phyloP scores from a whole-genome alignment of 2,329 filamentous ascomycete species.

The Curvularia sp. region DNA sequence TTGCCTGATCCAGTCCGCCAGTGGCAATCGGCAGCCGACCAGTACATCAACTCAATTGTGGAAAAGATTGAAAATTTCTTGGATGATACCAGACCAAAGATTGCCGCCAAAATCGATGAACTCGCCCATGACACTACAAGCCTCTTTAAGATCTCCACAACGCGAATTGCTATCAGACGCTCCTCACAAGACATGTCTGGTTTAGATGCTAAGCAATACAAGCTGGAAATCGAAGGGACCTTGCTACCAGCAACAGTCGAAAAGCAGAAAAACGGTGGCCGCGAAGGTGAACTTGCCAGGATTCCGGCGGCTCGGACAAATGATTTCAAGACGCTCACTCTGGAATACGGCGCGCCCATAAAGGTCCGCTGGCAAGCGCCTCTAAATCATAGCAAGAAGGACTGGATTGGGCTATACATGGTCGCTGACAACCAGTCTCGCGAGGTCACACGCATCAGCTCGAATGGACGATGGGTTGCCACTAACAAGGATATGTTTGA shows the following conservation, averaged over 20 bases:
- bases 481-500: constrained; percentile 81
- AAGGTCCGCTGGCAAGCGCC: constrained; percentile 91
- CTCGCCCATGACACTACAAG: constrained; percentile 88
- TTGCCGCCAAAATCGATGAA: constrained; percentile 83
- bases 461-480: constrained; percentile 87
- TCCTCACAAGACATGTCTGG: constrained; percentile 82
- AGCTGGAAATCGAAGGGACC: constrained; percentile 74
- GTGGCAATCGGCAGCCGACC: constrained; percentile 86
- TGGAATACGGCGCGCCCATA: constrained; percentile 91
- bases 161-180: constrained; percentile 81
- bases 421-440: constrained; percentile 91
- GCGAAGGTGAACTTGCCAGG: constrained; percentile 74
- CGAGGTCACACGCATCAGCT: constrained; percentile 82
- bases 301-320: constrained; percentile 67
- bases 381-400: constrained; percentile 82
- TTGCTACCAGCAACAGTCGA: constrained; percentile 57
- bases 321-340: constrained; percentile 75
- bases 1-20: constrained; percentile 83
- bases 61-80: constrained; percentile 92
- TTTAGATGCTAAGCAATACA: constrained; percentile 80
- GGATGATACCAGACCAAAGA: constrained; percentile 82
- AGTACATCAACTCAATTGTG: constrained; percentile 81
- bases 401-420: constrained; percentile 97
- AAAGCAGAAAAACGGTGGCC: constrained; percentile 70
- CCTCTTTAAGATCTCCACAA: constrained; percentile 87